phyloP scores from a whole-genome alignment of 495 filamentous ascomycete species.

The Talaromyces thailandensis region DNA sequence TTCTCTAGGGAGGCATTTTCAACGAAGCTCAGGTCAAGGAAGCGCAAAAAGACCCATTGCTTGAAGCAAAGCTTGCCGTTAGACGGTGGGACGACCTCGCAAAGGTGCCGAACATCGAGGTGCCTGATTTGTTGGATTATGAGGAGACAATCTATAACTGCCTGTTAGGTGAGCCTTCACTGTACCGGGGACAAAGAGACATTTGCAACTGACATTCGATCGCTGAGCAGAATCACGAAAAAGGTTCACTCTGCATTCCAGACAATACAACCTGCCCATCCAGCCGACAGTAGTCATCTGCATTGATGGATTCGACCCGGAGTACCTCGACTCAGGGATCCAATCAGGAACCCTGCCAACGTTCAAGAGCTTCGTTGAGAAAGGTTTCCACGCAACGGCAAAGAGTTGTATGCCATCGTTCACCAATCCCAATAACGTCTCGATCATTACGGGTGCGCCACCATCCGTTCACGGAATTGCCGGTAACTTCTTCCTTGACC shows the following conservation, averaged over 20 bases:
- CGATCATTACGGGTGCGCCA: constrained; percentile 25
- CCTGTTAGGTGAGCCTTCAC: constrained; percentile 10
- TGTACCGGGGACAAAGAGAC: neutral
- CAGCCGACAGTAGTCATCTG: constrained; percentile 24
- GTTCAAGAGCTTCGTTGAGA: constrained; percentile 14
- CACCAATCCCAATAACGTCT: constrained; percentile 28
- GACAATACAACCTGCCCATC: constrained; percentile 14
- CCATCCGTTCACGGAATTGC: constrained; percentile 22
- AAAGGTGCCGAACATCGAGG: constrained; percentile 20
- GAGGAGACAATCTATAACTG: constrained; percentile 15
- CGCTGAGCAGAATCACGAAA: constrained; percentile 11
- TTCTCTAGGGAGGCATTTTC: constrained; percentile 23
- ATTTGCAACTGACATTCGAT: neutral
- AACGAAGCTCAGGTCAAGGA: constrained; percentile 18
- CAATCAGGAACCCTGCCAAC: constrained; percentile 20
- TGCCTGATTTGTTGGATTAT: constrained; percentile 16
- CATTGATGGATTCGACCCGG: constrained; percentile 28
- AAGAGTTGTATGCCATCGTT: constrained; percentile 27
- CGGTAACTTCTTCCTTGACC: constrained; percentile 29
- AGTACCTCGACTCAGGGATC: constrained; percentile 20
- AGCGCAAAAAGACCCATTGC: constrained; percentile 20
- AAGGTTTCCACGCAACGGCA: constrained; percentile 22
- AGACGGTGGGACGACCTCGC: constrained; percentile 31
- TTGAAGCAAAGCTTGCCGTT: constrained; percentile 23
- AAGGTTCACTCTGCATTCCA: constrained; percentile 13